These are phyloP conservation scores for Phaffia tasmanica DNA, from an alignment of 768 basidiomycete genomes.

Conservation along the genomic window DNA sequence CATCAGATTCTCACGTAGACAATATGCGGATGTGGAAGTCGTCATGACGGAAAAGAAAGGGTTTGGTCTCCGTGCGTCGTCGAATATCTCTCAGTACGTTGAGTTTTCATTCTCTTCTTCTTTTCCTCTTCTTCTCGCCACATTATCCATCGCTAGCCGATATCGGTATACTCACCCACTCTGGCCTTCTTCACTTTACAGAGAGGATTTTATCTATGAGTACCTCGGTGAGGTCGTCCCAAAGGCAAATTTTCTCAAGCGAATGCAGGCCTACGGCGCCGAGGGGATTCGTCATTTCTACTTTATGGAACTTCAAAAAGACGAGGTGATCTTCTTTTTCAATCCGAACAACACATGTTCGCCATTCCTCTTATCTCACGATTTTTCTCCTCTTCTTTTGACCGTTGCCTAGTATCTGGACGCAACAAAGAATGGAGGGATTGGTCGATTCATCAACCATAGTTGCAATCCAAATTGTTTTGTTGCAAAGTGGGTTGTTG, in stretches of 20 bases:
- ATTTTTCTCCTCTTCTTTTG: not conserved
- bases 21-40: slow-evolving; percentile 78
- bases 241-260: slow-evolving; percentile 71
- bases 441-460: slow-evolving; percentile 95
- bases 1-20: slow-evolving; percentile 67
- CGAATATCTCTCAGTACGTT: slow-evolving; percentile 40
- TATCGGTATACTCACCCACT: not conserved
- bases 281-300: slow-evolving; percentile 95
- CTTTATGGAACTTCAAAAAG: slow-evolving; percentile 99
- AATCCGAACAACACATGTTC: too few relatives aligned
- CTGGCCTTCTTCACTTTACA: slow-evolving; percentile 35
- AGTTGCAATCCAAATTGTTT: slow-evolving; percentile 96
- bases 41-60: slow-evolving; percentile 93
- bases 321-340: slow-evolving; percentile 60
- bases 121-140: not conserved
- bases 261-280: slow-evolving; percentile 84
- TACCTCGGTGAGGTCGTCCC: slow-evolving; percentile 95
- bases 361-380: not conserved
- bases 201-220: slow-evolving; percentile 89
- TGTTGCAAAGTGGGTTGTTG: slow-evolving; percentile 96
- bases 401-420: slow-evolving; percentile 68
- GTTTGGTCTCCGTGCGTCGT: slow-evolving; percentile 72
- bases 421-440: slow-evolving; percentile 91
- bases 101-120: not conserved
- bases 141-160: not conserved